Conservation (phyloP, 1,284 basidiomycete genomes). For the Trichosporon inkin region DNA sequence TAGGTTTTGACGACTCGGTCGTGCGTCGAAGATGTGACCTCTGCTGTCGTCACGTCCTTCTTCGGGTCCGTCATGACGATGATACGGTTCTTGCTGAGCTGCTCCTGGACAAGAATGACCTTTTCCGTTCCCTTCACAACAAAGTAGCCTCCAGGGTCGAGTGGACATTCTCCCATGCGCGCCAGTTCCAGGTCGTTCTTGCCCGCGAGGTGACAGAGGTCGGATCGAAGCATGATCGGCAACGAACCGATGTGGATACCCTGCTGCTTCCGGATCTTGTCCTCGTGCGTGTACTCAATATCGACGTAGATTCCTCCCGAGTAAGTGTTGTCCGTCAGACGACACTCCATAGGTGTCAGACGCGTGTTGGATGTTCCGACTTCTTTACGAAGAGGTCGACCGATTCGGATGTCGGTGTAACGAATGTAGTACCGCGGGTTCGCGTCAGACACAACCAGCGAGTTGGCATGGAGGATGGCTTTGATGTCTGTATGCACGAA, state of each 20-base stretch:
- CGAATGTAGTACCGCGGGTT: slow-evolving; percentile 97
- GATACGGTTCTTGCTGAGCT: slow-evolving; percentile 98
- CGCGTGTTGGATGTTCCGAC: slow-evolving; percentile 58
- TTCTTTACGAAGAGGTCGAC: slow-evolving; percentile 84
- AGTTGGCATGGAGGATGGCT: slow-evolving; percentile 91
- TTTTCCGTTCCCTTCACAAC: slow-evolving; percentile 99
- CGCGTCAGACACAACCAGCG: slow-evolving; percentile 90
- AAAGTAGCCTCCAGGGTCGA: slow-evolving; percentile 98
- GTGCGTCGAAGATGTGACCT: slow-evolving; percentile 98
- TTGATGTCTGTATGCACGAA: slow-evolving; percentile 97
- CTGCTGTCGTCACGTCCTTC: slow-evolving; percentile 90
- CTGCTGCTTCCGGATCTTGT: slow-evolving; percentile 74
- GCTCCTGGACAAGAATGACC: slow-evolving; percentile 98
- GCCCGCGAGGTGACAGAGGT: slow-evolving; percentile 83
- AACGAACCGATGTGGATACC: slow-evolving; percentile 87
- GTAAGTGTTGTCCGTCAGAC: slow-evolving; percentile 93
- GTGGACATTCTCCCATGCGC: slow-evolving; percentile 89
- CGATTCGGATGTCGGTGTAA: slow-evolving; percentile 92
- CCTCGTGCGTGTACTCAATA: slow-evolving; percentile 91
- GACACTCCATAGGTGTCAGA: slow-evolving; percentile 96
- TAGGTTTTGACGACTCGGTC: slow-evolving; percentile 99
- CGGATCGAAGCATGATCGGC: slow-evolving; percentile 95
- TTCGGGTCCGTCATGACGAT: slow-evolving; percentile 91
- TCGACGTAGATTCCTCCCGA: slow-evolving; percentile 91
- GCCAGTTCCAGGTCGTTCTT: slow-evolving; percentile 77